Percentiles rank a stretch among this genome's conserved stretches.
Conservation (phyloP, 306 rosid species). For the Quercus cerris region DNA sequence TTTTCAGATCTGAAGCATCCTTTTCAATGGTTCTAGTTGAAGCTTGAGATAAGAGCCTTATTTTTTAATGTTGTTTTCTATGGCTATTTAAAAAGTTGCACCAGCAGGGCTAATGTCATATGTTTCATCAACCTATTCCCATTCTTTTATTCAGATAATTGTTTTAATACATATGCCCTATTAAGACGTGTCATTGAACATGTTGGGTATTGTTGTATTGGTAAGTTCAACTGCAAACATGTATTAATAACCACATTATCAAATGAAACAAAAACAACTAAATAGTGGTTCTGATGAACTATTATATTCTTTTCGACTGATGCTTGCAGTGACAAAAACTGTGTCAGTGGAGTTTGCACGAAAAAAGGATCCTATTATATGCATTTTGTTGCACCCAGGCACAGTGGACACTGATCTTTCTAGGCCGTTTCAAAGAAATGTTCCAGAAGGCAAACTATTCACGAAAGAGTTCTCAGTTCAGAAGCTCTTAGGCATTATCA, state of each 20-base stretch:
- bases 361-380: constrained; percentile 72
- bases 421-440: constrained; percentile 84
- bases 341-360: constrained; percentile 71
- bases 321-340: constrained; percentile 65
- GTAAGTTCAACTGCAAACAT: background rate
- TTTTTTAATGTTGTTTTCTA: background rate
- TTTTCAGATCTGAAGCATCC: background rate
- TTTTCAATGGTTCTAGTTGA: background rate
- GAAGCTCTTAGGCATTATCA: constrained; percentile 65
- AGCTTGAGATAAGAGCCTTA: background rate
- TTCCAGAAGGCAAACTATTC: constrained; percentile 77
- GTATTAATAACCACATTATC: background rate
- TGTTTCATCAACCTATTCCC: background rate
- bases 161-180: background rate
- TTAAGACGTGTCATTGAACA: background rate
- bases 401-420: constrained; percentile 98
- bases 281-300: constrained; percentile 6
- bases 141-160: background rate
- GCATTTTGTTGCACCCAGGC: constrained; percentile 89
- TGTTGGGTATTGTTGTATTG: background rate
- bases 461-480: constrained; percentile 74
- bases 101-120: background rate
- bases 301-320: background rate
- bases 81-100: background rate
- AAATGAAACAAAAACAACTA: background rate